Evolutionary conservation across 805 yeast genomes (phyloP).

Genomic region (Wickerhamomyces canadensis): DNA sequence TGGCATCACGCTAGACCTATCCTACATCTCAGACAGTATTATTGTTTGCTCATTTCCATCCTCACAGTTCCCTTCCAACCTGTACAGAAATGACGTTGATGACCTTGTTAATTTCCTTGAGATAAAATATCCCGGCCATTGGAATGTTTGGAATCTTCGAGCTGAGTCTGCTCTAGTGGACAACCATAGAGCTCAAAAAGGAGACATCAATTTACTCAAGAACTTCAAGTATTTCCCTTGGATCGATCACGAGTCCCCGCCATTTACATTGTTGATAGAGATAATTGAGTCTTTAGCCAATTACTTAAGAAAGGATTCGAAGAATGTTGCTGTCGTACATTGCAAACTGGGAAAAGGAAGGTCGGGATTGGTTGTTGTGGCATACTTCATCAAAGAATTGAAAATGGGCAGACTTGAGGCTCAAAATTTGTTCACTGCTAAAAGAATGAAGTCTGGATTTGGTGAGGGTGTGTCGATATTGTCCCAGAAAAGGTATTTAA

Average conservation of each 20-base stretch:
- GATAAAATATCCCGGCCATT: constrained; percentile 42
- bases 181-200: constrained; percentile 27
- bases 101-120: constrained; percentile 47
- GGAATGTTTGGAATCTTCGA: constrained; percentile 74
- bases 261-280: constrained; percentile 44
- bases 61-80: constrained; percentile 31
- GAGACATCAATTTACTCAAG: constrained; percentile 1
- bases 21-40: constrained; percentile 58
- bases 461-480: constrained; percentile 66
- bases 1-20: constrained; percentile 47
- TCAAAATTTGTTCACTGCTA: constrained; percentile 42
- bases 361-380: constrained; percentile 71
- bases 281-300: constrained; percentile 40
- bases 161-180: constrained; percentile 43
- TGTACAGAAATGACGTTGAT: constrained; percentile 47
- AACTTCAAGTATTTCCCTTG: constrained; percentile 39
- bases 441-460: constrained; percentile 50
- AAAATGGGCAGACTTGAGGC: constrained; percentile 40
- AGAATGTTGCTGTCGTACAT: constrained; percentile 64
- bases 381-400: constrained; percentile 54
- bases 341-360: constrained; percentile 93
- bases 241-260: constrained; percentile 76
- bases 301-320: constrained; percentile 30
- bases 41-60: constrained; percentile 79
- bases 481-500: constrained; percentile 64